Base-by-base conservation (phyloP, 106 monocot species). In the Alisma plantagoaquatica region DNA sequence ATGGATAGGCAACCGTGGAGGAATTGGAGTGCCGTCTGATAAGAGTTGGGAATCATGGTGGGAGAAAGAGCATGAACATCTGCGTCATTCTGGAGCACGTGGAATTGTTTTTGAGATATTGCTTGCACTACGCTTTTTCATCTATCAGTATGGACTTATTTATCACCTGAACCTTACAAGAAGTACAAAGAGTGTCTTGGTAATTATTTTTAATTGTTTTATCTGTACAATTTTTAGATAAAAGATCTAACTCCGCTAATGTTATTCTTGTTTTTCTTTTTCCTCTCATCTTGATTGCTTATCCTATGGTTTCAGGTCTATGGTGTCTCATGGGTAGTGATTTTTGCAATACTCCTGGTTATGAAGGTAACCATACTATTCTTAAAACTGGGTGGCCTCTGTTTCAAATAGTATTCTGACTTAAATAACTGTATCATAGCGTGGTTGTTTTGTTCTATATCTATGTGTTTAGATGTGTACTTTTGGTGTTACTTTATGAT, bases 1-100 rank as follows among this genome's bases (percentile, higher is more conserved):
- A 48, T 92, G 91, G 91, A 86, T 86, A 17, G 79, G 65, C 50
- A 92, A 92, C 50, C 77, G 67, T 27, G 91, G 91, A 2, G 91
- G 91, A 12, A 92, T 92, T 70, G 91, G 91, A 61, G 91, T 85
- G 6, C 52, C 81, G 1, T 45, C 73, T 18, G 76, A 91, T n/a
- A 91, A 73, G 57, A 91, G 91, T 38, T 91, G 91, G 91, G 91
- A 91, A 56, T 91, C 91, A 26, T 91, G 91, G 91, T 91, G 91
- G 91, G 85, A 82, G 16, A 81, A 75, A 56, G 85, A 91, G 72
- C 91, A 86, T n/a, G 91, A 91, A 5, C 91, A 85, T 64, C 64
- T 91, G 2, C 69, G 58, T 18, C 78, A 86, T 65, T 69, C 91
- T 12, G 84, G 91, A 23, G 65, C 45, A 4, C 68, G 81, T 42